Percentiles rank a stretch among this genome's conserved stretches.
phyloP scores from a whole-genome alignment of 345 rosid genomes.

The Lumnitzera littorea region DNA sequence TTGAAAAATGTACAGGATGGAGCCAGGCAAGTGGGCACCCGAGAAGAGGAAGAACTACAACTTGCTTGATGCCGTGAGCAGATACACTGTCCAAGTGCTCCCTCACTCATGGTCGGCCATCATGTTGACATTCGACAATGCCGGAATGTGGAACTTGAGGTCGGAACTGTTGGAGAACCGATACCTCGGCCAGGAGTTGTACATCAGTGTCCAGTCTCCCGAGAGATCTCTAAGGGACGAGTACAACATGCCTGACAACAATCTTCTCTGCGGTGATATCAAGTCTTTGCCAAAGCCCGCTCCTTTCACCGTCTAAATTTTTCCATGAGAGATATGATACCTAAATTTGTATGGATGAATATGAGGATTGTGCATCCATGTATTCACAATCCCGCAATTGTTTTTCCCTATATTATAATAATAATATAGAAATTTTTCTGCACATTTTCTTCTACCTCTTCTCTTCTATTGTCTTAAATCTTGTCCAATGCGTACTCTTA shows the following conservation, averaged over 20 bases:
- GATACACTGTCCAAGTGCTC: conserved; percentile 78
- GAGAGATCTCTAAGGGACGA: conserved; percentile 72
- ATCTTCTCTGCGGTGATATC: conserved; percentile 52
- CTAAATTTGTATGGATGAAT: no score
- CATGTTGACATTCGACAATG: conserved; percentile 73
- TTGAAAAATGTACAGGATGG: conserved; percentile 30
- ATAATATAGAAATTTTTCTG: no score
- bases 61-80: conserved; percentile 74
- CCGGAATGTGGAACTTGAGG: conserved; percentile 93
- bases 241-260: conserved; percentile 62
- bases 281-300: conserved; percentile 50
- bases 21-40: conserved; percentile 71
- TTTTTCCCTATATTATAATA: no score
- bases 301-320: conserved; percentile 35
- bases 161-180: conserved; percentile 59
- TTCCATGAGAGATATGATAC: not conserved
- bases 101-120: conserved; percentile 89
- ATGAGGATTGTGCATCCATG: not conserved
- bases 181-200: conserved; percentile 73
- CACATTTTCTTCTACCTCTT: no score
- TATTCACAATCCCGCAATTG: not conserved
- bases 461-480: no score
- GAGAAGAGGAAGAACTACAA: conserved; percentile 77
- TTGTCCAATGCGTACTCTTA: no score
- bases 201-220: conserved; percentile 59